Conservation (phyloP, 805 yeast genomes). For the Hanseniaspora taiwanica region DNA sequence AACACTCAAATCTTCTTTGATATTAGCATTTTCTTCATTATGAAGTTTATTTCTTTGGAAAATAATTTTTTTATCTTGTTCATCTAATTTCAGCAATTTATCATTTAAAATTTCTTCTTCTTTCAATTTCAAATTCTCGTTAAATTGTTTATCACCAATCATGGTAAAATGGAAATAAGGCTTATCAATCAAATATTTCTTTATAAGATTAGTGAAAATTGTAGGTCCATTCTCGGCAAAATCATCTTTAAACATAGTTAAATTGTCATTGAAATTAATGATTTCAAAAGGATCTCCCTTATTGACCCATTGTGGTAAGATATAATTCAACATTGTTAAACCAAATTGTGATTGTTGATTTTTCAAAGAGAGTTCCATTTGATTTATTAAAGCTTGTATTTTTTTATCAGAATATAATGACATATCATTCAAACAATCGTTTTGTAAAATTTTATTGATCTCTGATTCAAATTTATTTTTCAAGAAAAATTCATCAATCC, state of each 20-base stretch:
- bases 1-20: constrained; percentile 53
- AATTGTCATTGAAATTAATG: constrained; percentile 49
- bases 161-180: constrained; percentile 62
- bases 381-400: constrained; percentile 81
- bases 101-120: constrained; percentile 40
- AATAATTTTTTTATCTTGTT: constrained; percentile 43
- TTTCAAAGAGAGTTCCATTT: constrained; percentile 68
- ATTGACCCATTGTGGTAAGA: constrained; percentile 81
- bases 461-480: constrained; percentile 34
- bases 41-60: constrained; percentile 56
- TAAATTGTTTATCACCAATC: constrained; percentile 54
- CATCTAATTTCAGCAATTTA: constrained; percentile 33
- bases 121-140: constrained; percentile 34
- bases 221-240: constrained; percentile 37
- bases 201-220: constrained; percentile 48
- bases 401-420: constrained; percentile 20
- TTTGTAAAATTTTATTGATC: constrained; percentile 21
- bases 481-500: constrained; percentile 42
- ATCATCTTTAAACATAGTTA: constrained; percentile 49
- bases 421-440: constrained; percentile 25
- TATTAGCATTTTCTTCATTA: constrained; percentile 18
- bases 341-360: constrained; percentile 90
- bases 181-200: constrained; percentile 35
- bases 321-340: constrained; percentile 51
- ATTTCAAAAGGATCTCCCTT: constrained; percentile 60